Percentiles rank a stretch among this genome's conserved stretches.
Conservation (phyloP, 306 rosid species). For the Hylodesmum podocarpum region DNA sequence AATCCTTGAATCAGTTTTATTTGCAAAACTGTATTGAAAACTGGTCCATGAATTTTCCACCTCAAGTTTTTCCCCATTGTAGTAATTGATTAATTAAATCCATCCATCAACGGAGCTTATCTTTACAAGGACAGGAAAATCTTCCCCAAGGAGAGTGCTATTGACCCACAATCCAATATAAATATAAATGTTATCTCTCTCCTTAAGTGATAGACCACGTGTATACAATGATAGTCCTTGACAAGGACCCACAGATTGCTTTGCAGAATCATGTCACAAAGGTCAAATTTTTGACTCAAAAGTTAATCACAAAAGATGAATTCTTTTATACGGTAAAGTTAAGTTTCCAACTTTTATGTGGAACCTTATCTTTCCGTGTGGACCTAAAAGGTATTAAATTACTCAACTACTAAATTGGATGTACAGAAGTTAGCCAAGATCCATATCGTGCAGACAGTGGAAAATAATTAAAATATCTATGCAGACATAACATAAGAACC, state of each 20-base stretch:
- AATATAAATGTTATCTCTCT: not conserved
- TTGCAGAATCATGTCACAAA: constrained; percentile 22
- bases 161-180: constrained; percentile 7
- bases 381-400: constrained; percentile 37
- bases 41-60: not conserved
- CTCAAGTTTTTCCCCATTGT: not conserved
- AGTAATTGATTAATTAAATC: constrained; percentile 3
- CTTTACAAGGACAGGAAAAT: constrained; percentile 25
- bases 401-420: constrained; percentile 29
- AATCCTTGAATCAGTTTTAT: not conserved
- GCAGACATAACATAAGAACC: constrained; percentile 25
- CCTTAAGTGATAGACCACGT: constrained; percentile 21
- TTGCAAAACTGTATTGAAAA: not conserved
- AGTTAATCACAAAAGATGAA: constrained; percentile 20
- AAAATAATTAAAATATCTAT: constrained; percentile 19
- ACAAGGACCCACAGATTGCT: constrained; percentile 40
- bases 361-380: constrained; percentile 34
- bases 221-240: constrained; percentile 29
- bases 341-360: constrained; percentile 33
- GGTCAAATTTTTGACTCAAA: constrained; percentile 36
- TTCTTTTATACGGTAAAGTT: constrained; percentile 25
- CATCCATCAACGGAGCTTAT: constrained; percentile 22
- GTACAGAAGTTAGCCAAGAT: constrained; percentile 17
- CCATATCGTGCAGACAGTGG: constrained; percentile 2
- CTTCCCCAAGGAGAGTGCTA: not conserved